Conservation (phyloP, 192 early-diverging fungal genomes). For the Coemansia sp. region DNA sequence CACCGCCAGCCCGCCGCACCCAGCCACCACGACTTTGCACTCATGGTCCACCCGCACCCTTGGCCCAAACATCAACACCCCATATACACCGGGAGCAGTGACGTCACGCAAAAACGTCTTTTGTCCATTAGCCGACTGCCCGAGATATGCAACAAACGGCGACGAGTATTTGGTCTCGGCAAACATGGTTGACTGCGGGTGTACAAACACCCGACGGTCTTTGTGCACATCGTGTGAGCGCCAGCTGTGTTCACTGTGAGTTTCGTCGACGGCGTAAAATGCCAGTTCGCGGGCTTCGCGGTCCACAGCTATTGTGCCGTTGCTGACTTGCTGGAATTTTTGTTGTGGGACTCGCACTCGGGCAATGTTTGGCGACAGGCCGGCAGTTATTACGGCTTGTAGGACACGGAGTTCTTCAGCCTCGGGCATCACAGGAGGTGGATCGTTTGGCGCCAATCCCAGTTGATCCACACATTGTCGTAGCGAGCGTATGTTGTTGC, state of each 20-base stretch:
- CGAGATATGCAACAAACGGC: conserved; percentile 71
- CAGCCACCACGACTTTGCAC: conserved; percentile 63
- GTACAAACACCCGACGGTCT: conserved; percentile 74
- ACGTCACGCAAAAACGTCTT: conserved; percentile 60
- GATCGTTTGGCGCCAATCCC: conserved; percentile 5
- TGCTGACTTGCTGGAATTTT: conserved; percentile 71
- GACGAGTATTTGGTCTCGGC: conserved; percentile 58
- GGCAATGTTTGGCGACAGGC: conserved; percentile 81
- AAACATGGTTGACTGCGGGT: conserved; percentile 80
- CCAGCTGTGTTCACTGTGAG: neutral
- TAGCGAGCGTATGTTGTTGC: conserved; percentile 60
- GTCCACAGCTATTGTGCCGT: conserved; percentile 69
- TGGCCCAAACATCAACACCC: conserved; percentile 82
- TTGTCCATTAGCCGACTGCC: conserved; percentile 43
- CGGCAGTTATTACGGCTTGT: conserved; percentile 76
- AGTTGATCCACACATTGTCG: conserved; percentile 52
- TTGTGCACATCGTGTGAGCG: conserved; percentile 32
- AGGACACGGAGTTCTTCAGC: conserved; percentile 56
- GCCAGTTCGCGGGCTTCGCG: conserved; percentile 72
- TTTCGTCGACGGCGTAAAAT: conserved; percentile 63
- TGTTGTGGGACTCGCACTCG: conserved; percentile 68
- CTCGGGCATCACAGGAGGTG: conserved; percentile 4
- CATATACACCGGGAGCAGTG: conserved; percentile 64
- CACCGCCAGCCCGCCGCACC: conserved; percentile 62
- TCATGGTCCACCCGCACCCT: conserved; percentile 65